Conservation (phyloP, 306 rosid genomes). For the Medicago ruthenica region DNA sequence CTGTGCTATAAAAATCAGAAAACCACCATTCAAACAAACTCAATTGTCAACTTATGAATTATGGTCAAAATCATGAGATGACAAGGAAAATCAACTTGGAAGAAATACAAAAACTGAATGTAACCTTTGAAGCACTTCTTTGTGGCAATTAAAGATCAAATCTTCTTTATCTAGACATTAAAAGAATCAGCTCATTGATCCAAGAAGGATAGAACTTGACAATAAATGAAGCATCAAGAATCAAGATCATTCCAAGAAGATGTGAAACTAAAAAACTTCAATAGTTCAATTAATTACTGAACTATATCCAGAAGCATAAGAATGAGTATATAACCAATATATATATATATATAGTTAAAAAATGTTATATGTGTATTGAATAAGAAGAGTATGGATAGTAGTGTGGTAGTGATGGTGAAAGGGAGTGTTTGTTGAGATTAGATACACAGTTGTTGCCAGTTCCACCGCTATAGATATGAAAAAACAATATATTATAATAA, state of each 20-base stretch:
- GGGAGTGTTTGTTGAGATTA: not conserved
- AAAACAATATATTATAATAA: not conserved
- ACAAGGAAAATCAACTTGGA: not conserved
- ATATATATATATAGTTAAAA: too few species aligned
- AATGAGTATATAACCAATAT: too few species aligned
- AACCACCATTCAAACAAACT: too few species aligned
- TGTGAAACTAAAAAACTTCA: not conserved
- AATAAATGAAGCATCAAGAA: constrained; percentile 25
- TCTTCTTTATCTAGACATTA: constrained; percentile 44
- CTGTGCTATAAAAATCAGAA: too few species aligned
- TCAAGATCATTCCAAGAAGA: not conserved
- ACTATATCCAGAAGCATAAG: too few species aligned
- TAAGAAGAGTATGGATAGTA: not conserved
- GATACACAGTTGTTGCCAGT: constrained; percentile 15
- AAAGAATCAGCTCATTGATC: constrained; percentile 45
- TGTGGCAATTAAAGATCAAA: constrained; percentile 43
- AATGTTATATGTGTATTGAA: not conserved
- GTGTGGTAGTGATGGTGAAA: not conserved
- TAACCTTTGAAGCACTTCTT: constrained; percentile 3
- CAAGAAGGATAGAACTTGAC: constrained; percentile 41
- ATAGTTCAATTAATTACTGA: not conserved
- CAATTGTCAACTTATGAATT: too few species aligned
- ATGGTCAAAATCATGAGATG: too few species aligned
- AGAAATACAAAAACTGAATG: constrained; percentile 46
- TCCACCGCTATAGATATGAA: constrained; percentile 2